Base-by-base conservation (phyloP, 2,329 filamentous ascomycete species). In the Torrubiella hemipterigena region DNA sequence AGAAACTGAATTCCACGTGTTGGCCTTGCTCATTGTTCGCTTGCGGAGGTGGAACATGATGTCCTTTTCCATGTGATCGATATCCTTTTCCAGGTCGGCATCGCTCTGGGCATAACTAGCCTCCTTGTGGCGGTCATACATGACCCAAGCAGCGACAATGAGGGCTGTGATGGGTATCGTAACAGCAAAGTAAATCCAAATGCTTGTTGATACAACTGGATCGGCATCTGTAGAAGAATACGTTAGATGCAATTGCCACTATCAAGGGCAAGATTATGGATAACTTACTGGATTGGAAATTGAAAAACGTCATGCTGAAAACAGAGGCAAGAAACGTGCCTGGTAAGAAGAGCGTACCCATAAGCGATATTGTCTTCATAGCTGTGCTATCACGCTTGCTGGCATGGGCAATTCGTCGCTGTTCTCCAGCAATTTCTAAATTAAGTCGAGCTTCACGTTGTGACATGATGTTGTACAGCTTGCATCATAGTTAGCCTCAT, bases 261-360 rank as follows among this genome's bases (percentile, higher is more conserved):
- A 42, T 34, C 5, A 22, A 22, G 14, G 14, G 18, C 18, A 22
- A 26, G 26, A 26, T 16, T 6, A 18, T n/a, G n/a, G 14, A 28
- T 32, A 8, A 38, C 51, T 38, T 47, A 61, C 62, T 53, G 23
- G 57, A 52, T 39, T 65, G 64, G 41, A 76, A 77, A 51, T 77
- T 65, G 55, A 78, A 78, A 47, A 78, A 78, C 0, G 70, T 71
- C 71, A 77, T 78, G 56, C 65, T 69, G 42, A 78, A 78, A 16
- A 78, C 58, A 1, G 73, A 77, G 7, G 73, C 65, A 13, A 78
- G 59, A 40, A 68, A 75, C 1, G 72, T 76, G 3, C 72, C 73
- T 0, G 73, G 73, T 6, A 78, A 55, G 42, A 78, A 78, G 24
- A 78, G 56, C 24, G 72, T 71, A 17, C 73, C 74, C 33, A 78